A percentile compares a stretch with the other conserved stretches of the same genome.
These are phyloP conservation scores for Auxenochlorella pyrenoidosa DNA, from an alignment of 139 green algal genomes.

Conservation along the genomic window DNA sequence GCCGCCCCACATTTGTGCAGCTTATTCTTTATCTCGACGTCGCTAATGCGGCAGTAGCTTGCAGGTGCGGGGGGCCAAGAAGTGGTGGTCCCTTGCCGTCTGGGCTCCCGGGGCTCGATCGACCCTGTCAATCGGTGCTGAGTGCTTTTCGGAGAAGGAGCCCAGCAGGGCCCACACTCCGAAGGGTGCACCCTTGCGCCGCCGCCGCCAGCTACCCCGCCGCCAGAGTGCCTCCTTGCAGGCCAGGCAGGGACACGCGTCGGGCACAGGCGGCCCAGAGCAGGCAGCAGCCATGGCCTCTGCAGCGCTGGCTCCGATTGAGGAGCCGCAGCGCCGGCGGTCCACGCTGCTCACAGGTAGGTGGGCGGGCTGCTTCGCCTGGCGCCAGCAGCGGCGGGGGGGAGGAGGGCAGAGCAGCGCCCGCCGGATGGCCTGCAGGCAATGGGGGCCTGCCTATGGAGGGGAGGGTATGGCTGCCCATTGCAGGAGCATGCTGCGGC, in stretches of 20 bases:
- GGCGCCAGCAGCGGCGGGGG: background rate
- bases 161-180: no score
- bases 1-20: no score
- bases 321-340: constrained; percentile 43
- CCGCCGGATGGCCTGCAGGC: background rate
- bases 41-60: no score
- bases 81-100: no score
- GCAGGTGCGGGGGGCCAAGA: no score
- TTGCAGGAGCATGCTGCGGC: no score
- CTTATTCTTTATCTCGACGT: no score
- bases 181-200: background rate
- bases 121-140: no score
- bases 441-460: background rate
- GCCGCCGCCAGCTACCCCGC: background rate
- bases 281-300: background rate
- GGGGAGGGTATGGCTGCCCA: background rate
- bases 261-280: background rate
- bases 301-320: constrained; percentile 20
- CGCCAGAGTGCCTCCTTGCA: background rate
- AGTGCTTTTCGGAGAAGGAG: no score
- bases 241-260: background rate
- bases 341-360: constrained; percentile 31
- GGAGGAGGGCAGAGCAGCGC: background rate
- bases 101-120: no score
- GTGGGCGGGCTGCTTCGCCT: background rate